Percentiles rank a stretch among this genome's conserved stretches.
These are phyloP conservation scores for Stemphylium vesicarium DNA, from an alignment of 2,329 filamentous ascomycete genomes.

Conservation along the genomic window DNA sequence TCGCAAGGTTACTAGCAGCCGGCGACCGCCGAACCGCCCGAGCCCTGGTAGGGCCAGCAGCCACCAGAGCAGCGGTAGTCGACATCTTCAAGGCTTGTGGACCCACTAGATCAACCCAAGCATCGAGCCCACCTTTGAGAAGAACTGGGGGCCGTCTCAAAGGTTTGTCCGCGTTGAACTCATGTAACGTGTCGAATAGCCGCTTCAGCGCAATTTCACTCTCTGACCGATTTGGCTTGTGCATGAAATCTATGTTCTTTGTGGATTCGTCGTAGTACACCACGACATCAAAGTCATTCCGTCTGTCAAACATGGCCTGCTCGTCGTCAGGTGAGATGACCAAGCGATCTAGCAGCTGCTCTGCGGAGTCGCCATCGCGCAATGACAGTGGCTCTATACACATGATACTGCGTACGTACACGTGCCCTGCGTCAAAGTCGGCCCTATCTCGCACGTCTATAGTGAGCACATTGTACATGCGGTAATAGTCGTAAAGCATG, in stretches of 20 bases:
- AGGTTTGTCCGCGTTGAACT: slow-evolving; percentile 82
- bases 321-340: slow-evolving; percentile 77
- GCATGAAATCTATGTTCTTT: slow-evolving; percentile 64
- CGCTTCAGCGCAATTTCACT: slow-evolving; percentile 65
- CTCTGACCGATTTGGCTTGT: slow-evolving; percentile 52
- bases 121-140: slow-evolving; percentile 80
- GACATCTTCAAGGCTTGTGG: slow-evolving; percentile 66
- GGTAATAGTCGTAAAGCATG: slow-evolving; percentile 74
- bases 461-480: slow-evolving; percentile 71
- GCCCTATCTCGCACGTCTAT: slow-evolving; percentile 85
- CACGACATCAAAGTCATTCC: slow-evolving; percentile 80
- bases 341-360: slow-evolving; percentile 70
- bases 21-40: slow-evolving; percentile 60
- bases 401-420: slow-evolving; percentile 81
- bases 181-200: slow-evolving; percentile 78
- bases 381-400: slow-evolving; percentile 86
- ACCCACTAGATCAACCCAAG: slow-evolving; percentile 86
- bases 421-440: slow-evolving; percentile 86
- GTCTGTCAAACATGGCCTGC: slow-evolving; percentile 72
- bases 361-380: slow-evolving; percentile 70
- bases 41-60: slow-evolving; percentile 53
- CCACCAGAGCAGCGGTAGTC: slow-evolving; percentile 59
- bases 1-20: slow-evolving; percentile 58
- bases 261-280: slow-evolving; percentile 85
- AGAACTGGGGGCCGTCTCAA: slow-evolving; percentile 77